Evolutionary conservation across 106 monocot species (phyloP), one percentile per base, ranked within the genome.

Genomic region (Dactylorhiza incarnata): DNA sequence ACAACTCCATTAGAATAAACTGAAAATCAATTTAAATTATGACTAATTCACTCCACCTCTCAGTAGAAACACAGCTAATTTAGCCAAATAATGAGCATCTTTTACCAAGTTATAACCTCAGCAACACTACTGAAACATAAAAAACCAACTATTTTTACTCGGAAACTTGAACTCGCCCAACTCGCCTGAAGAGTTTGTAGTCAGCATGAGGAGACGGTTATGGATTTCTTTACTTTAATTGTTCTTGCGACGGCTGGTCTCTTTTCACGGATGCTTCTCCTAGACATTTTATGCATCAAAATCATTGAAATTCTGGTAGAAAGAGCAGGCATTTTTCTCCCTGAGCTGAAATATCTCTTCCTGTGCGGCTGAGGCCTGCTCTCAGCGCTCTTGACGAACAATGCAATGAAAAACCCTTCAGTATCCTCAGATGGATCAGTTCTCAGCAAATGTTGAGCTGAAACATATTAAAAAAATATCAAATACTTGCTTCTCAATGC

Each of bases 321-420:
- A 49, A 23, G 44, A 45, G 46, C n/a, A 10, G 72, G 72, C 8
- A 72, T 12, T 11, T 19, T 49, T 72, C 16, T 49, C 49, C 19
- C 72, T 72, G 22, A 22, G 9, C 19, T 48, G 22, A 22, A 20
- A 22, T 24, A 11, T 49, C 49, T 72, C 48, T 49, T 71, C 48
- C 22, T 13, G 48, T 3, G 48, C 6, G 9, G 14, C 4, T 15
- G 3, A 15, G 4, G 68, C 6, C 5, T 14, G 6, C 45, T 69
- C 45, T 46, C 4, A 5, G 65, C 65, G 4, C 71, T 89, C 77
- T 77, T 89, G 0, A 94, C 89, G 78, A 99, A 99, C 6, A 99
- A 82, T n/a, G 94, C 89, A 56, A 99, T 85, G 59, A 99, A 99
- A 81, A 99, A 99, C 11, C 97, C 97, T 56, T 99, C 91, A 49